A percentile compares a stretch with the other conserved stretches of the same genome.
phyloP scores from a whole-genome alignment of 768 basidiomycete species.

The Mycena capillaripes region DNA sequence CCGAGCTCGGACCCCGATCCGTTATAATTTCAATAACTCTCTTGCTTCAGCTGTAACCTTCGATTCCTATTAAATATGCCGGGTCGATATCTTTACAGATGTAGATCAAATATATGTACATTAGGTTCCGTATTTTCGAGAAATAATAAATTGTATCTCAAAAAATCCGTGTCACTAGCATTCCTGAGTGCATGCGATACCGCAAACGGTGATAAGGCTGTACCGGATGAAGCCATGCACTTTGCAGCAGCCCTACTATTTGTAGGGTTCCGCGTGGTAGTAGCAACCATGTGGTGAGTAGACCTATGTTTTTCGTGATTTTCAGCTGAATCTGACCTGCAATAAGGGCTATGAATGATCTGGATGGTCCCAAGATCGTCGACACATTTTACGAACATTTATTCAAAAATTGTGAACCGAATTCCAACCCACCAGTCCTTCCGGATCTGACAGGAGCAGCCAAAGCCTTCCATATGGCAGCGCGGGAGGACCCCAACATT shows the following conservation, averaged over 20 bases:
- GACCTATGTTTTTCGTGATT: too few species aligned
- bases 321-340: neutral
- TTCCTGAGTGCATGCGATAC: too few species aligned
- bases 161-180: too few species aligned
- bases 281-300: neutral
- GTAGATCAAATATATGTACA: too few species aligned
- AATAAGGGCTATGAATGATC: neutral
- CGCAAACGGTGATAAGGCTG: neutral
- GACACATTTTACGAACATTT: neutral
- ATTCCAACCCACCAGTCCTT: neutral
- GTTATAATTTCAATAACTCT: too few species aligned
- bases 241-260: neutral
- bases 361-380: neutral
- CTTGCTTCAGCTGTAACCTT: too few species aligned
- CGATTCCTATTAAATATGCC: too few species aligned
- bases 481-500: neutral
- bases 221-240: neutral
- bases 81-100: too few species aligned
- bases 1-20: too few species aligned
- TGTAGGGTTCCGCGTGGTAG: too few species aligned
- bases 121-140: too few species aligned
- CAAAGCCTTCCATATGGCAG: neutral
- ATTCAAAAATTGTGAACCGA: neutral
- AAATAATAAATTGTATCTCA: too few species aligned
- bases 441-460: neutral